Evolutionary conservation across 352 stramenopile genomes (phyloP).

Genomic region (Globisporangium solare): DNA sequence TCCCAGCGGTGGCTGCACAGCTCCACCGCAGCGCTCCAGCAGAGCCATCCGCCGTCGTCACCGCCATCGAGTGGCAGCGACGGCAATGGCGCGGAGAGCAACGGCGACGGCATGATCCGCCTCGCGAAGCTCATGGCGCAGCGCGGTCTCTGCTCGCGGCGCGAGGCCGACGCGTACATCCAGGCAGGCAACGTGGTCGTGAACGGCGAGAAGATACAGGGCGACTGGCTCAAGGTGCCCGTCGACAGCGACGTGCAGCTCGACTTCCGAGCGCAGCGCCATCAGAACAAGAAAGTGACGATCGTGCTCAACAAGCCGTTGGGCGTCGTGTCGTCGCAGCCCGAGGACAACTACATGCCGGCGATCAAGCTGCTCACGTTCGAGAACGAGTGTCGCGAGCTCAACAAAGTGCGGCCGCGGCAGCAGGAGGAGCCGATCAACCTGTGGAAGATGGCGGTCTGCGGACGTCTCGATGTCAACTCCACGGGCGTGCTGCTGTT

Average conservation of each 20-base stretch:
- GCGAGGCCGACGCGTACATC: slow-evolving; percentile 80
- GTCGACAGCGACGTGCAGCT: slow-evolving; percentile 52
- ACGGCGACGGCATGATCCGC: slow-evolving; percentile 31
- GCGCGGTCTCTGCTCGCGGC: slow-evolving; percentile 69
- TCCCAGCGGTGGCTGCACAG: too few relatives aligned
- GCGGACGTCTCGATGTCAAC: slow-evolving; percentile 77
- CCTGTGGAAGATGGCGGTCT: slow-evolving; percentile 80
- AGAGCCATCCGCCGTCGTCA: neutral
- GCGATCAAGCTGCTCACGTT: slow-evolving; percentile 73
- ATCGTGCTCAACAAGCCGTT: slow-evolving; percentile 83
- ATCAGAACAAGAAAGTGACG: slow-evolving; percentile 76
- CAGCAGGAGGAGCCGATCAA: slow-evolving; percentile 41
- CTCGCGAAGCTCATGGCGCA: slow-evolving; percentile 81
- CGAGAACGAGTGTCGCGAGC: slow-evolving; percentile 69
- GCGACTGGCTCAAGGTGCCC: slow-evolving; percentile 68
- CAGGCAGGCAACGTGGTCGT: slow-evolving; percentile 69
- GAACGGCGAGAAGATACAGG: slow-evolving; percentile 58
- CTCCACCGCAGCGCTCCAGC: neutral
- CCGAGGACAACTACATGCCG: slow-evolving; percentile 54
- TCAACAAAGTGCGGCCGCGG: slow-evolving; percentile 39
- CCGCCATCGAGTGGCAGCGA: neutral
- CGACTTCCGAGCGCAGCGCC: slow-evolving; percentile 56
- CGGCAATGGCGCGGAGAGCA: neutral
- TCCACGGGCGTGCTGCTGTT: slow-evolving; percentile 80
- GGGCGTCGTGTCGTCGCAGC: slow-evolving; percentile 77